Base-by-base conservation (phyloP, 2,329 filamentous ascomycete genomes). In the Pseudogymnoascus sp. region DNA sequence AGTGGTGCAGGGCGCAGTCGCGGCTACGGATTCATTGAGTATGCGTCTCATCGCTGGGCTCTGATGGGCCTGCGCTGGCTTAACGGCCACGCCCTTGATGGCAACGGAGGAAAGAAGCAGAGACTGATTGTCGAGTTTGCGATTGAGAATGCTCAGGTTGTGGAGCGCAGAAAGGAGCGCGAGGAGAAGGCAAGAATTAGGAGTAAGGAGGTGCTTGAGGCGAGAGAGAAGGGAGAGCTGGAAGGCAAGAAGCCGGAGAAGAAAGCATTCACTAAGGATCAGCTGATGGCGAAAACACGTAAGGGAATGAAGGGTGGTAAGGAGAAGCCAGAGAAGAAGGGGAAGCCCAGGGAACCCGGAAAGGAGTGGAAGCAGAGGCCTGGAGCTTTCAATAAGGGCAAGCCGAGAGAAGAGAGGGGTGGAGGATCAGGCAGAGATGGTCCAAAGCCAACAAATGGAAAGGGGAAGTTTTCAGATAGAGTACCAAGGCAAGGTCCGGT, bases 1-100 rank as follows among this genome's bases (percentile, higher is more conserved):
- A 86, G 81, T 60, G 91, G 90, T 6, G 91, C 87, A 5, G 93
- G 93, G 56, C 85, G 90, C 73, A 95, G 90, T 74, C 85, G 93
- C 74, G 95, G 95, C 4, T 99, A 99, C 74, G 95, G 96, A 11
- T 99, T 99, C 79, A 89, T 99, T 68, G 95, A 99, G 77, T 99
- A 97, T 77, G 89, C 87, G 67, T 95, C 90, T 31, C 95, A 99
- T 73, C 88, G 95, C 60, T 93, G 89, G 81, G 95, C 95, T 12
- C 82, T 99, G 40, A 97, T 97, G 91, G 95, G 91, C 23, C 80
- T 99, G 66, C 84, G 95, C 56, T 97, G 91, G 87, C 82, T 99
- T 63, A 99, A 99, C 74, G 93, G 93, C 1, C 88, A 84, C 64
- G 78, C 84, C 34, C 69, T 86, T 16, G 79, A 82, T 70, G 84